Percentiles rank a stretch among this genome's conserved stretches.
phyloP scores from a whole-genome alignment of 2,329 filamentous ascomycete species.

The Nothophaeocryptopus gaeumannii region DNA sequence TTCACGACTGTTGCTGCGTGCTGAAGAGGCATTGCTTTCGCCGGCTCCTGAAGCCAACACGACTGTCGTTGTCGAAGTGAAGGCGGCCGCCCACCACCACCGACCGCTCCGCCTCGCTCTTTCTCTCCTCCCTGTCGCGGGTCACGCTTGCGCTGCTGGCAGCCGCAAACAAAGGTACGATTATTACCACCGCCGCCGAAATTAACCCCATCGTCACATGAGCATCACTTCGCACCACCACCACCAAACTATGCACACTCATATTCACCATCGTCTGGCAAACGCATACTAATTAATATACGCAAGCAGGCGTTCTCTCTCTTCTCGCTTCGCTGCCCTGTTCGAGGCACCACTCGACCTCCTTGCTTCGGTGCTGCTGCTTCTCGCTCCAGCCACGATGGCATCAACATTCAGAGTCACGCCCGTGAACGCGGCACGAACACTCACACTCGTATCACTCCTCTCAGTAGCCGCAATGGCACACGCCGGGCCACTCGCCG shows the following conservation, averaged over 20 bases:
- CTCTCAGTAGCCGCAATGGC: constrained; percentile 19
- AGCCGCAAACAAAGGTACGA: constrained; percentile 24
- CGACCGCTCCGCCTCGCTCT: constrained; percentile 2
- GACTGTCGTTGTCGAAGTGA: constrained; percentile 3
- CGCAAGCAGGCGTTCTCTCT: constrained; percentile 15
- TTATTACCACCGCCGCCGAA: constrained; percentile 7
- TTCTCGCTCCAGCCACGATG: constrained; percentile 9
- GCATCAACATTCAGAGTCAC: constrained; percentile 9
- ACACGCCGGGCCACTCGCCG: constrained; percentile 1
- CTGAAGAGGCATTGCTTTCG: constrained; percentile 4
- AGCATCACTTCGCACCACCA: not conserved
- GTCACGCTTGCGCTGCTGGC: constrained; percentile 26
- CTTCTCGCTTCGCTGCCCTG: not conserved
- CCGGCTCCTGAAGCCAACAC: too few species aligned
- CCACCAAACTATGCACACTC: not conserved
- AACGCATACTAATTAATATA: constrained; percentile 26
- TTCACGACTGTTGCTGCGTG: not conserved
- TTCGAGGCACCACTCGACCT: constrained; percentile 40
- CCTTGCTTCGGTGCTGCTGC: constrained; percentile 51
- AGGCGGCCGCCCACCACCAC: constrained; percentile 5
- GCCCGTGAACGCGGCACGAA: constrained; percentile 9
- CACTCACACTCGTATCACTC: constrained; percentile 16
- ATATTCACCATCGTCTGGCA: not conserved
- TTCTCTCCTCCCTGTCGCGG: constrained; percentile 10
- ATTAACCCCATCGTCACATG: constrained; percentile 12